phyloP scores from a whole-genome alignment of 495 filamentous ascomycete genomes.

The Cryomyces antarcticus region DNA sequence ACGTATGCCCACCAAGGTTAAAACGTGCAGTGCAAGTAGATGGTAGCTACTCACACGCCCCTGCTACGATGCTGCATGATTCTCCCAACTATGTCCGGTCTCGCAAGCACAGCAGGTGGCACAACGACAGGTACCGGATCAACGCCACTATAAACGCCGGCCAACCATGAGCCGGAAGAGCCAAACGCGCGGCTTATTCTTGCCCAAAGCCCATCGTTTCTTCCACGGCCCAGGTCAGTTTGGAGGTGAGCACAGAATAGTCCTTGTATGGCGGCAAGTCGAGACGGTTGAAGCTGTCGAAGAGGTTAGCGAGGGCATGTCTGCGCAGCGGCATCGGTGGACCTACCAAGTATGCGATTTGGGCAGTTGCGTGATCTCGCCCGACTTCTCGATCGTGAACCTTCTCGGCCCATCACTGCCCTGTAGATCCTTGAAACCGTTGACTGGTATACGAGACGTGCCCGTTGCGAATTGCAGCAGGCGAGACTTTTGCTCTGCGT shows the following conservation, averaged over 20 bases:
- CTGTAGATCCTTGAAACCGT: conserved; percentile 98
- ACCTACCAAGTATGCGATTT: conserved; percentile 92
- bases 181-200: conserved; percentile 34
- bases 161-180: neutral
- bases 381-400: conserved; percentile 97
- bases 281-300: conserved; percentile 76
- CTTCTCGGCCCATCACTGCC: conserved; percentile 86
- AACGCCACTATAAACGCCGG: neutral
- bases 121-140: neutral
- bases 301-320: conserved; percentile 4
- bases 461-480: conserved; percentile 94
- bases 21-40: neutral
- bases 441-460: conserved; percentile 94
- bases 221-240: conserved; percentile 90
- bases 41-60: neutral
- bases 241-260: conserved; percentile 63
- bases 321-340: neutral
- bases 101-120: neutral
- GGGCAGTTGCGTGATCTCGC: conserved; percentile 69
- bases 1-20: no score
- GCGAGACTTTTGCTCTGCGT: conserved; percentile 93
- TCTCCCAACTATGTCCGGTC: neutral
- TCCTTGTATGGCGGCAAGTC: conserved; percentile 89
- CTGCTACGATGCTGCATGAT: neutral
- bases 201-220: conserved; percentile 98